Conservation (phyloP, 2,329 filamentous ascomycete species). For the Pestalotiopsis sp. region DNA sequence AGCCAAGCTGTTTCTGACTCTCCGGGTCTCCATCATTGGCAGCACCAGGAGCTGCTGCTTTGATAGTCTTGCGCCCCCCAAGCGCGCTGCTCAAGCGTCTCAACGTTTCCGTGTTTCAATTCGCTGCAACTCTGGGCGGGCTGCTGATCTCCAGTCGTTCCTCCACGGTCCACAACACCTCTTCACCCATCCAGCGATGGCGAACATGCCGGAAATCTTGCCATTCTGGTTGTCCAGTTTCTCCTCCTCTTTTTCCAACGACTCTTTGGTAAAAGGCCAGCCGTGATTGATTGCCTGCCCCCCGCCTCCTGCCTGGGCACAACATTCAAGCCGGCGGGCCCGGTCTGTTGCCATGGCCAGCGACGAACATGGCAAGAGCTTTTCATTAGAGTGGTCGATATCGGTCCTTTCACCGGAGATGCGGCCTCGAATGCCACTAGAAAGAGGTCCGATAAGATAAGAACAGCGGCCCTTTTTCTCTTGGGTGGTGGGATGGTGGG, state of each 20-base stretch:
- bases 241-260: not conserved
- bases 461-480: not conserved
- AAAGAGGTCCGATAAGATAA: conserved; percentile 1
- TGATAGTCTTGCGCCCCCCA: not conserved
- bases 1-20: conserved; percentile 5
- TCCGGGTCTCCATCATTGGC: not conserved
- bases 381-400: not conserved
- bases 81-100: conserved; percentile 6
- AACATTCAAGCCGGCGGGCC: not conserved
- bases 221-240: not conserved
- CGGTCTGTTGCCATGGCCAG: not conserved
- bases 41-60: not conserved
- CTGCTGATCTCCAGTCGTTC: not conserved
- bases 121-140: not conserved
- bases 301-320: not conserved
- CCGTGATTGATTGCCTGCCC: not conserved
- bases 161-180: conserved; percentile 1
- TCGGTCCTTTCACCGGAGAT: conserved; percentile 2
- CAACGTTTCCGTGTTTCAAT: conserved; percentile 13
- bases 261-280: not conserved
- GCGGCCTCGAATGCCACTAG: not conserved
- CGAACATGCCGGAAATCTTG: not conserved
- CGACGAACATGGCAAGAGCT: not conserved
- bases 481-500: not conserved
- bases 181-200: not conserved